Evolutionary conservation across 164 flowering plant genomes (phyloP).

Genomic region (Vitis rotundifolia): DNA sequence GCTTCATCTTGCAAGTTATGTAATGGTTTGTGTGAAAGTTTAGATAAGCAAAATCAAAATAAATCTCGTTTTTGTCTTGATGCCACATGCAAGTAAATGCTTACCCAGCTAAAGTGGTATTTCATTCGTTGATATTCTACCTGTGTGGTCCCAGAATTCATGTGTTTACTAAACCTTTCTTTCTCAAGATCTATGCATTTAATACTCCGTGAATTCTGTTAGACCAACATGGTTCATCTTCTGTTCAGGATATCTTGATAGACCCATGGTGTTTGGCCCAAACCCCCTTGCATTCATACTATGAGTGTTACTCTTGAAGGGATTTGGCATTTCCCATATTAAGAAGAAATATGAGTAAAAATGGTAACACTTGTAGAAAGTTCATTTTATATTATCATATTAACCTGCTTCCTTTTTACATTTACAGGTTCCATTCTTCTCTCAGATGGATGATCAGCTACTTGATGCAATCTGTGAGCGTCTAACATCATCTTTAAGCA

Average conservation of each 20-base stretch:
- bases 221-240: not conserved
- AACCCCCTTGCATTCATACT: not conserved
- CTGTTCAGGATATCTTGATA: not conserved
- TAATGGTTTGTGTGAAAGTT: no score
- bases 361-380: not conserved
- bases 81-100: no score
- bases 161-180: not conserved
- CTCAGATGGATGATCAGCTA: constrained; percentile 95
- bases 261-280: not conserved
- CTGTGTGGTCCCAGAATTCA: not conserved
- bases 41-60: no score
- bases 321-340: not conserved
- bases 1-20: no score
- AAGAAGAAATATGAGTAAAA: no score
- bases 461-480: constrained; percentile 98
- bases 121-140: not conserved
- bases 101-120: no score
- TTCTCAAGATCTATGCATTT: not conserved
- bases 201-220: not conserved
- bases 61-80: no score
- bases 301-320: not conserved
- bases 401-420: not conserved
- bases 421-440: constrained; percentile 89
- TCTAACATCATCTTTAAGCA: constrained; percentile 77
- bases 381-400: not conserved